Evolutionary conservation across 2,329 filamentous ascomycete genomes (phyloP), one percentile per base, ranked within the genome.

Genomic region (Daldinia sp.): DNA sequence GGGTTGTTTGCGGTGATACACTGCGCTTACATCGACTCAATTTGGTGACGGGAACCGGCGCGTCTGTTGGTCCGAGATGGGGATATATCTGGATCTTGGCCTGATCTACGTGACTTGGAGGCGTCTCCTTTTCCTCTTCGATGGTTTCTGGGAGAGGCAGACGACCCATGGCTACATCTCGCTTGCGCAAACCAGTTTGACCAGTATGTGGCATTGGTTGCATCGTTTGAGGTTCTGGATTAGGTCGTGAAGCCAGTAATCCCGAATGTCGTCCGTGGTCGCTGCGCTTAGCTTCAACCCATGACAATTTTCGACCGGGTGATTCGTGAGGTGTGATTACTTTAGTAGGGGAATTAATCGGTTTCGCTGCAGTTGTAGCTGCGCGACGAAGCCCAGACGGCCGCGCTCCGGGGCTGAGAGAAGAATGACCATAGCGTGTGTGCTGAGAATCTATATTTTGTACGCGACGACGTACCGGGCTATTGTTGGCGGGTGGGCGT

Each of bases 121-220:
- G 57, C 6, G 23, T 63, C 29, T 71, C 70, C 43, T 64, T 70
- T 58, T 70, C 71, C 51, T 73, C 70, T 23, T 69, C 47, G 13
- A 71, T 71, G 1, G 67, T 71, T 43, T 64, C 68, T 51, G 69
- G 67, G 19, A 58, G 63, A 21, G 64, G 65, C 41, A 62, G 50
- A 55, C 61, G 64, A 48, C 56, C 49, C 48, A 52, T 57, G 8
- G 64, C 60, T 5, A 58, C 32, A 45, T 72, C 68, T 52, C 67
- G 68, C 39, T 68, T 70, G 25, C 48, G 68, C 15, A 67, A n/a
- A 7, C 64, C 60, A 32, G 64, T 49, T 21, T 34, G 15, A 7
- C 64, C 60, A 32, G 64, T 49, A 25, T 34, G 43, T n/a, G 51
- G 29, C 27, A 57, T 43, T 8, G 60, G 53, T 34, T 66, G 63